phyloP scores from a whole-genome alignment of 495 filamentous ascomycete species.

The Filosporella fistucella region DNA sequence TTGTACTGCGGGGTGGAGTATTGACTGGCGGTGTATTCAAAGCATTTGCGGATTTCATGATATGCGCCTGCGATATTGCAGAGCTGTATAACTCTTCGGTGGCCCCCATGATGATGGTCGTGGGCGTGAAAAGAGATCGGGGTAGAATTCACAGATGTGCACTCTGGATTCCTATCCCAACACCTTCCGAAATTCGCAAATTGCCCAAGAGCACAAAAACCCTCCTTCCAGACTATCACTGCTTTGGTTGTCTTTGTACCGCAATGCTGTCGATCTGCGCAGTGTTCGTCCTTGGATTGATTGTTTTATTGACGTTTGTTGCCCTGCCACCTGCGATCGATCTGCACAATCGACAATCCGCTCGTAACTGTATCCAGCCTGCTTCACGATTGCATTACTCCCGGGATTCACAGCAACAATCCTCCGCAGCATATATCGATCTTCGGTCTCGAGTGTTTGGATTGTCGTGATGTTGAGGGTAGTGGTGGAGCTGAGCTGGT shows the following conservation, averaged over 20 bases:
- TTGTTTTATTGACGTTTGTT: conserved; percentile 17
- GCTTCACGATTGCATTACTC: conserved; percentile 9
- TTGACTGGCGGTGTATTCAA: conserved; percentile 16
- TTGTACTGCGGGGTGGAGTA: conserved; percentile 23
- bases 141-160: not conserved
- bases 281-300: conserved; percentile 1
- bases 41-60: conserved; percentile 11
- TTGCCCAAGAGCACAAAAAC: no score
- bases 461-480: not conserved
- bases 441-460: not conserved
- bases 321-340: conserved; percentile 24
- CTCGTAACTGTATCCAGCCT: conserved; percentile 1
- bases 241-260: not conserved
- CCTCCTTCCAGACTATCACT: no score
- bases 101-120: conserved; percentile 13
- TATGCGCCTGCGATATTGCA: conserved; percentile 6
- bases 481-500: not conserved
- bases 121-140: not conserved
- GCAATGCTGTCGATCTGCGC: conserved; percentile 2
- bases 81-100: conserved; percentile 18
- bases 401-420: conserved; percentile 7
- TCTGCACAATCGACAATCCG: not conserved
- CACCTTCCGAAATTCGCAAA: no score
- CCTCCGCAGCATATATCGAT: conserved; percentile 7
- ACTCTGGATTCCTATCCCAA: no score